A percentile compares a stretch with the other conserved stretches of the same genome.
Conservation (phyloP, 495 filamentous ascomycete species). For the Penicillium paradoxum region DNA sequence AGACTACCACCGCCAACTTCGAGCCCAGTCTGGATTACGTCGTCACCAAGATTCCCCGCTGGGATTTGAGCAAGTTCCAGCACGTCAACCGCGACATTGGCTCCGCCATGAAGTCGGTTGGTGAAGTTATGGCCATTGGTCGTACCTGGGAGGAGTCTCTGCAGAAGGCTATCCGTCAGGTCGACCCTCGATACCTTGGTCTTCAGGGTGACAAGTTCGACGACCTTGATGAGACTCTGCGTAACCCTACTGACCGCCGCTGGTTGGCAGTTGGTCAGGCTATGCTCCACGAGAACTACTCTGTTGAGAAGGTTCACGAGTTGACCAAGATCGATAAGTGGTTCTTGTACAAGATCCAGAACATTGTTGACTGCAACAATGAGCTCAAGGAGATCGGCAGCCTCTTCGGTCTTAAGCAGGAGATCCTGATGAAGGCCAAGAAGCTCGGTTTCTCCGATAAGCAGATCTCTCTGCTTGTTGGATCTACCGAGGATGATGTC, state of each 20-base stretch:
- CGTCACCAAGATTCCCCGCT: conserved; percentile 96
- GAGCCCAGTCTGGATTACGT: conserved; percentile 96
- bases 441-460: conserved; percentile 96
- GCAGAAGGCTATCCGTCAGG: conserved; percentile 95
- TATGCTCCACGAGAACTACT: conserved; percentile 94
- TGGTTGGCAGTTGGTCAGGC: conserved; percentile 98
- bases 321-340: conserved; percentile 98
- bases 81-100: conserved; percentile 97
- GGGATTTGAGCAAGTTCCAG: conserved; percentile 98
- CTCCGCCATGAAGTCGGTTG: conserved; percentile 96
- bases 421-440: conserved; percentile 84
- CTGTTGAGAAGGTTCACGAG: conserved; percentile 84
- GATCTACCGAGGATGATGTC: conserved; percentile 82
- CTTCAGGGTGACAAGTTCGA: conserved; percentile 96
- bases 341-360: conserved; percentile 97
- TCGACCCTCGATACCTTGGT: conserved; percentile 84
- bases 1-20: conserved; percentile 98
- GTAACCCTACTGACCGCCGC: conserved; percentile 88
- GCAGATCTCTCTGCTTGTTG: conserved; percentile 86
- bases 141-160: conserved; percentile 99
- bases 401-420: conserved; percentile 79
- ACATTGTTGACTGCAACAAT: conserved; percentile 83
- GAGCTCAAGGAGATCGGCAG: conserved; percentile 86
- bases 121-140: conserved; percentile 98
- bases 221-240: conserved; percentile 80